These are phyloP conservation scores for Scortechinia acanthostroma DNA, from an alignment of 2,329 filamentous ascomycete genomes.

Conservation along the genomic window DNA sequence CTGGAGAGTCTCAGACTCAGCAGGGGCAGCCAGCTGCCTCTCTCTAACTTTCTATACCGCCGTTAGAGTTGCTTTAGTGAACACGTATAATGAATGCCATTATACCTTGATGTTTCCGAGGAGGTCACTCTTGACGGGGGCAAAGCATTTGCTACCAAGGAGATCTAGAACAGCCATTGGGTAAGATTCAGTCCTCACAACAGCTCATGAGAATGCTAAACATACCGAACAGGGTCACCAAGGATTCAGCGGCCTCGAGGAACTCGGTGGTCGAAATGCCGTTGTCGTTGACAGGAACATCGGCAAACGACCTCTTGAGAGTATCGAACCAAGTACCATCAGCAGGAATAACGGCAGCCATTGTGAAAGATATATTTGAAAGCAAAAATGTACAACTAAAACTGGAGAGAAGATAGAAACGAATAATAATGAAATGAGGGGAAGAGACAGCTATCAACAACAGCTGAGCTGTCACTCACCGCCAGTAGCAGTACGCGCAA, in stretches of 20 bases:
- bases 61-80: not conserved
- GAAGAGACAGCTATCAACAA: not conserved
- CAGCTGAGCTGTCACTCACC: not conserved
- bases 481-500: not conserved
- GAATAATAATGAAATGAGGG: constrained; percentile 1
- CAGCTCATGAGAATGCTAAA: constrained; percentile 6
- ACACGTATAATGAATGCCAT: not conserved
- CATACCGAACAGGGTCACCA: constrained; percentile 80
- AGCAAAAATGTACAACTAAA: constrained; percentile 2
- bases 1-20: constrained; percentile 77
- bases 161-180: too few relatives aligned
- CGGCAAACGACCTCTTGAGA: constrained; percentile 74
- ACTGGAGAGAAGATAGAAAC: not conserved
- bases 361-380: not conserved
- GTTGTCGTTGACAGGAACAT: constrained; percentile 76
- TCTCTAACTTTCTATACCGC: constrained; percentile 76
- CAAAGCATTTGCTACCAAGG: constrained; percentile 70
- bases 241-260: constrained; percentile 80
- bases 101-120: constrained; percentile 80
- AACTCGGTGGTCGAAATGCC: constrained; percentile 79
- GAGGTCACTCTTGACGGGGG: constrained; percentile 86
- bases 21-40: constrained; percentile 70
- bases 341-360: constrained; percentile 24
- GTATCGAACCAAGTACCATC: constrained; percentile 75
- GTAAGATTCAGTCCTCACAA: not conserved